Base-by-base conservation (phyloP, 1,284 basidiomycete genomes). In the Mycena citricolor region DNA sequence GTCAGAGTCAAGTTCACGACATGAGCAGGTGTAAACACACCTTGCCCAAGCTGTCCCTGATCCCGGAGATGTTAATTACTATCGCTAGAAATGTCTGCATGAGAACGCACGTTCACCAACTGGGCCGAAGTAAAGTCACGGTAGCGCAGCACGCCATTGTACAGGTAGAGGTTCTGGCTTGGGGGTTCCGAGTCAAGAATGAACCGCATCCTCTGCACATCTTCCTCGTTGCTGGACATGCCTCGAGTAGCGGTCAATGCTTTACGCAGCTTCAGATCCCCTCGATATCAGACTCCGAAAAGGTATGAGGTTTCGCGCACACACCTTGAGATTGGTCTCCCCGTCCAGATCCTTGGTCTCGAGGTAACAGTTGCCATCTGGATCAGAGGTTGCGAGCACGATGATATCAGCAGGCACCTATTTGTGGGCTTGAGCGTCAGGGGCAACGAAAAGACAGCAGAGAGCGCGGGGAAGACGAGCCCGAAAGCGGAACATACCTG, bases 341-440 rank as follows among this genome's bases (percentile, higher is more conserved):
- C 94, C 95, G 57, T 99, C 95, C 44, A 98, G 69, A 60, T 95
- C 95, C 75, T 97, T 97, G 25, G 92, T 95, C 71, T 94, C 92
- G 25, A 95, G 72, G 56, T 91, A 94, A 61, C 90, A 93, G 63
- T 91, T 69, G 11, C 85, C 83, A 55, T 94, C 90, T 1, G 83
- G 67, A 61, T 94, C 90, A 2, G 90, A 92, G 0, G 91, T 90
- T 16, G 86, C 86, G 13, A 98, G 77, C 0, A 98, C 87, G 46
- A 95, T 77, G 47, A 97, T 85, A 60, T 99, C 94, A 6, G 95
- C 95, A 0, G 95, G 94, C 6, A 98, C 47, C 47, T 52, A 42
- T 24, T 28, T 30, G 14, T 14, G 6, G 17, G 22, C 25, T 29
- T n/a, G n/a, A n/a, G n/a, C n/a, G n/a, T n/a, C n/a, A n/a, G n/a